Evolutionary conservation across 108 stramenopile species (phyloP), one percentile per base, ranked within the genome.

Genomic region (Cylindrotheca closterium): DNA sequence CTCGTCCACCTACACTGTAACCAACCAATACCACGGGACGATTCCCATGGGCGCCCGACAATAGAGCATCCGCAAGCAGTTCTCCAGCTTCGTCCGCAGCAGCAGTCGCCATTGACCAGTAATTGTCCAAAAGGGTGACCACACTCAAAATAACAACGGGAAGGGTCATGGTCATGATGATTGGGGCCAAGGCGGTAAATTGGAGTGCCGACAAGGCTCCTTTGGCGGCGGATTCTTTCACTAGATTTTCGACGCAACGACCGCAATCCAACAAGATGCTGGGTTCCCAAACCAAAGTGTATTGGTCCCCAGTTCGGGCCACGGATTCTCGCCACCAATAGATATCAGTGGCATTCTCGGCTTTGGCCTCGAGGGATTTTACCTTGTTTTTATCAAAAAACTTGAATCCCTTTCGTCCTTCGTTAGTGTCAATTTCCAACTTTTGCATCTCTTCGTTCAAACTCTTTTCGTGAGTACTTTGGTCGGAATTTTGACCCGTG

Each of bases 1-100:
- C 83, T 48, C 95, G 79, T 3, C 91, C 95, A 7, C 97, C 97
- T 55, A 98, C 91, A 2, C 84, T 86, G 60, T 84, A 96, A 23
- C 97, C 97, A 37, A 96, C 51, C 25, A 98, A 76, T 15, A 89
- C 89, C 4, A 98, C 95, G 12, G 97, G 97, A 24, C 96, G 74
- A 25, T 76, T 68, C 4, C 85, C 90, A 42, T 75, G 80, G 29
- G 83, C 78, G 29, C 85, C 77, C 27, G 77, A 55, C 22, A 92
- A 67, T 42, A 96, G 65, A 27, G 87, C 85, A 47, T 73, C 65
- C 18, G 94, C 96, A 28, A 97, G 67, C 56, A 88, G 85, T 45
- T 68, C 57, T 21, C 96, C 96, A 24, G 94, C 94, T 60, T 92
- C 83, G 53, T 91, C 83, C 1, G 96, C 91, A 8, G 93, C 83